Conservation (phyloP, 163 green algal species). For the Scenedesmus sp. region DNA sequence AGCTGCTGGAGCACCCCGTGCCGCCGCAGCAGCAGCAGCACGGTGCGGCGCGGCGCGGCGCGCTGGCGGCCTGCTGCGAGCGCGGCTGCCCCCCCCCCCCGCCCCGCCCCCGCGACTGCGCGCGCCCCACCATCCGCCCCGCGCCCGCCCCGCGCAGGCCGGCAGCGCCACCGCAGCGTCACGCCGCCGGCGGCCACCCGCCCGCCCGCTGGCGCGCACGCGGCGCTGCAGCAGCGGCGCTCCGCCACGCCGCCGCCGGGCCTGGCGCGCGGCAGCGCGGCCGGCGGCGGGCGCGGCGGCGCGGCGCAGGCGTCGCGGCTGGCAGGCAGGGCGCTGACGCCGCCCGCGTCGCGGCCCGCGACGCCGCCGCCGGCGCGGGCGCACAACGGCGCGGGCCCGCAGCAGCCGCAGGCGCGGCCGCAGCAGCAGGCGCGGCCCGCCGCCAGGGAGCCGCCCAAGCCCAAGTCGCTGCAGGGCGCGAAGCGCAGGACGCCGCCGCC, state of each 20-base stretch:
- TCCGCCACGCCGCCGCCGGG: slow-evolving; percentile 12
- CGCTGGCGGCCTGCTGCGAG: too few species aligned
- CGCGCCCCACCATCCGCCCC: too few species aligned
- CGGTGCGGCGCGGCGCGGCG: background rate
- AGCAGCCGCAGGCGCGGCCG: slow-evolving; percentile 3
- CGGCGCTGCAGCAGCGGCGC: slow-evolving; percentile 1
- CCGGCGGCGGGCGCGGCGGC: background rate
- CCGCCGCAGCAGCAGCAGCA: background rate
- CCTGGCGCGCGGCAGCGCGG: background rate
- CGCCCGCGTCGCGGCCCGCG: background rate
- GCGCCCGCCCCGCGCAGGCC: too few species aligned
- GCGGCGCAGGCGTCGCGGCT: slow-evolving; percentile 13
- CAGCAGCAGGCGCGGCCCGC: background rate
- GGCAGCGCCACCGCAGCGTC: slow-evolving; percentile 13
- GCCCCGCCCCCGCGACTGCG: too few species aligned
- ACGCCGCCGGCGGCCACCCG: slow-evolving; percentile 13
- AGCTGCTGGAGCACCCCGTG: slow-evolving; percentile 35
- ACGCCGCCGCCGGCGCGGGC: slow-evolving; percentile 15
- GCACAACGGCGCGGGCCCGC: background rate
- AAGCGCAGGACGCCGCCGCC: too few species aligned
- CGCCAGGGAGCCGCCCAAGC: slow-evolving; percentile 27
- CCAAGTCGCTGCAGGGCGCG: slow-evolving; percentile 5
- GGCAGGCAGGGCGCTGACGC: slow-evolving; percentile 20
- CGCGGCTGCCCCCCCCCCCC: too few species aligned
- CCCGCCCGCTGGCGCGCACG: background rate